A percentile compares a stretch with the other conserved stretches of the same genome.
Evolutionary conservation across 2,329 filamentous ascomycete genomes (phyloP).

Genomic region (Pseudopyricularia javanii): DNA sequence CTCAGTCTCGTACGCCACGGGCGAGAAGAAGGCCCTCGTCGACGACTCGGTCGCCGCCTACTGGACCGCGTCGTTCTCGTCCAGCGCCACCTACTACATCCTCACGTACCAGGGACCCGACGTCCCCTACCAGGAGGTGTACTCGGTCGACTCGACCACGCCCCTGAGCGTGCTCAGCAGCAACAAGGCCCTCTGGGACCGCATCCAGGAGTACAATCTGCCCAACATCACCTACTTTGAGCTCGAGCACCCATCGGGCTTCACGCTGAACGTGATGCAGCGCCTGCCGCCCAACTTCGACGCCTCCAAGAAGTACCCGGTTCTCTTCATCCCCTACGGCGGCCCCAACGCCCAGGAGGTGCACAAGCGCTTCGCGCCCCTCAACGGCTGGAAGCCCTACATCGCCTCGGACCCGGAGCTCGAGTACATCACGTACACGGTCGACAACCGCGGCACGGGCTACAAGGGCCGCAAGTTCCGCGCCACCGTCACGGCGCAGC

Average conservation of each 20-base stretch:
- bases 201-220: slow-evolving; percentile 69
- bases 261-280: slow-evolving; percentile 65
- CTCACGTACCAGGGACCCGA: slow-evolving; percentile 73
- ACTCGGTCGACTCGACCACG: slow-evolving; percentile 37
- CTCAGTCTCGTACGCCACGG: slow-evolving; percentile 73
- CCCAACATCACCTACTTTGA: slow-evolving; percentile 75
- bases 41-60: slow-evolving; percentile 63
- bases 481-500: slow-evolving; percentile 67
- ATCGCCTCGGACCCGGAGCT: slow-evolving; percentile 57
- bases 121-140: slow-evolving; percentile 84
- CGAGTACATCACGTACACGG: slow-evolving; percentile 87
- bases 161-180: slow-evolving; percentile 58
- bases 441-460: slow-evolving; percentile 88
- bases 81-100: slow-evolving; percentile 67
- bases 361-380: slow-evolving; percentile 55
- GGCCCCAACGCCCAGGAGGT: slow-evolving; percentile 94
- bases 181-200: slow-evolving; percentile 50
- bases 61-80: slow-evolving; percentile 75
- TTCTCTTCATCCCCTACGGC: slow-evolving; percentile 89
- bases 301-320: slow-evolving; percentile 73
- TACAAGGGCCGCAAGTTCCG: slow-evolving; percentile 77
- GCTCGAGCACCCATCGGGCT: slow-evolving; percentile 61
- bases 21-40: slow-evolving; percentile 59
- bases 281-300: slow-evolving; percentile 84
- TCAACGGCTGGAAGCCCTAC: slow-evolving; percentile 78